These are phyloP conservation scores for Pythium aquatile DNA, from an alignment of 352 stramenopile species.

Conservation along the genomic window DNA sequence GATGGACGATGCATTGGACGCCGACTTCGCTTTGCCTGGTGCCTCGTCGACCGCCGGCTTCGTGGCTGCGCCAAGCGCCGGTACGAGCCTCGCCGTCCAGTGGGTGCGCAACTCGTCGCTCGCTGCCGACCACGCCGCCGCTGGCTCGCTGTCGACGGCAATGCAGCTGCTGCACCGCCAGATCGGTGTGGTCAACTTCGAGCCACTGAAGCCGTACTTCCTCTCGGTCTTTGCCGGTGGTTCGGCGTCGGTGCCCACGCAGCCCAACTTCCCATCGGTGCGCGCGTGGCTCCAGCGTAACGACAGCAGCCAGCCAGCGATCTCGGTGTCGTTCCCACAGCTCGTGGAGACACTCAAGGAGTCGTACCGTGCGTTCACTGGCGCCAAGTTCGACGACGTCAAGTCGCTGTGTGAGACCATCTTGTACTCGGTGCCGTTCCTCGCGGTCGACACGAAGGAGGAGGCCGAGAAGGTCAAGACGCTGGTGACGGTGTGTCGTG, in stretches of 20 bases:
- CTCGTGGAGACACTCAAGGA: constrained; percentile 94
- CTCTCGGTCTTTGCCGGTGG: constrained; percentile 82
- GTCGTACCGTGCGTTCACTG: constrained; percentile 96
- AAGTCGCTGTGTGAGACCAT: constrained; percentile 92
- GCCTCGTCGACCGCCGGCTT: constrained; percentile 56
- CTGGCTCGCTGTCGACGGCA: constrained; percentile 94
- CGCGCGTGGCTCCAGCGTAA: constrained; percentile 85
- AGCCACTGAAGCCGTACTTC: constrained; percentile 92
- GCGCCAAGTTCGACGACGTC: constrained; percentile 98
- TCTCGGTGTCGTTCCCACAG: constrained; percentile 86
- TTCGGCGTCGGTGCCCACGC: constrained; percentile 77
- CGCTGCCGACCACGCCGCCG: constrained; percentile 96
- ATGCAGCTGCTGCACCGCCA: constrained; percentile 99
- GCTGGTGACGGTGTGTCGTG: constrained; percentile 93
- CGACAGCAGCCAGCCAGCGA: constrained; percentile 82
- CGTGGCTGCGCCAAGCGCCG: constrained; percentile 88
- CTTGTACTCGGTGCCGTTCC: constrained; percentile 93
- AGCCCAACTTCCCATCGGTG: constrained; percentile 77
- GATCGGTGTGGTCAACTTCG: constrained; percentile 98
- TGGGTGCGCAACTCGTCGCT: constrained; percentile 97
- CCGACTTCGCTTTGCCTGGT: constrained; percentile 41
- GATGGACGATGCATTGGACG: constrained; percentile 54
- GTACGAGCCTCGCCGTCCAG: constrained; percentile 83
- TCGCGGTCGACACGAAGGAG: constrained; percentile 91
- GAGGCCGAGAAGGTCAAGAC: constrained; percentile 95